phyloP scores from a whole-genome alignment of 202 grass and related monocot genomes.

The Setaria italica region DNA sequence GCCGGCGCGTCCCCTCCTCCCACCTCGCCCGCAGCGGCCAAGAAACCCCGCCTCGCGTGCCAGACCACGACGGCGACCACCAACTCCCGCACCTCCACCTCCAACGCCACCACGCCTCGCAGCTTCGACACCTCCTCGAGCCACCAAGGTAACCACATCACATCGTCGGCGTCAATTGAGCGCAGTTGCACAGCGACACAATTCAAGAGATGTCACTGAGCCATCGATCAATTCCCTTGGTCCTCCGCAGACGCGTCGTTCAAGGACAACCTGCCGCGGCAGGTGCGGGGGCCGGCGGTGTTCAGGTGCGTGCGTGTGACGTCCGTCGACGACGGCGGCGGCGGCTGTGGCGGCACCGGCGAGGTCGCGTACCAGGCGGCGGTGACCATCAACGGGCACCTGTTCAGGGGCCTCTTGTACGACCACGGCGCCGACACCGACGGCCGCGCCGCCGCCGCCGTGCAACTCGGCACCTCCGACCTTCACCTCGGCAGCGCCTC shows the following conservation, averaged over 20 bases:
- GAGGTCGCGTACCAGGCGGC: slow-evolving; percentile 94
- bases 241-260: slow-evolving; percentile 62
- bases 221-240: background rate
- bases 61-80: slow-evolving; percentile 50
- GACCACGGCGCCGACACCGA: slow-evolving; percentile 73
- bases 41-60: slow-evolving; percentile 78
- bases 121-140: slow-evolving; percentile 88
- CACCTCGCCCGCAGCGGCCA: slow-evolving; percentile 35
- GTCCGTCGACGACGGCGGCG: slow-evolving; percentile 71
- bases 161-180: background rate
- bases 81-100: slow-evolving; percentile 79
- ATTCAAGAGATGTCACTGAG: background rate
- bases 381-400: slow-evolving; percentile 89
- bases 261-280: slow-evolving; percentile 69
- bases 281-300: slow-evolving; percentile 84
- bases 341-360: slow-evolving; percentile 52
- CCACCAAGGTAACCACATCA: slow-evolving; percentile 64
- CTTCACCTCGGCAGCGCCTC: slow-evolving; percentile 70
- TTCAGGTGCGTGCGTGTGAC: slow-evolving; percentile 95
- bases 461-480: slow-evolving; percentile 79
- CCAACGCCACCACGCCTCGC: slow-evolving; percentile 80
- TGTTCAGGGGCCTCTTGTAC: slow-evolving; percentile 95
- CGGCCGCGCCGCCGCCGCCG: slow-evolving; percentile 33
- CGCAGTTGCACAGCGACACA: background rate
- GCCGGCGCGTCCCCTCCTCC: slow-evolving; percentile 42